Base-by-base conservation (phyloP, 1,284 basidiomycete genomes). In the Apiotrichum veenhuisii region DNA sequence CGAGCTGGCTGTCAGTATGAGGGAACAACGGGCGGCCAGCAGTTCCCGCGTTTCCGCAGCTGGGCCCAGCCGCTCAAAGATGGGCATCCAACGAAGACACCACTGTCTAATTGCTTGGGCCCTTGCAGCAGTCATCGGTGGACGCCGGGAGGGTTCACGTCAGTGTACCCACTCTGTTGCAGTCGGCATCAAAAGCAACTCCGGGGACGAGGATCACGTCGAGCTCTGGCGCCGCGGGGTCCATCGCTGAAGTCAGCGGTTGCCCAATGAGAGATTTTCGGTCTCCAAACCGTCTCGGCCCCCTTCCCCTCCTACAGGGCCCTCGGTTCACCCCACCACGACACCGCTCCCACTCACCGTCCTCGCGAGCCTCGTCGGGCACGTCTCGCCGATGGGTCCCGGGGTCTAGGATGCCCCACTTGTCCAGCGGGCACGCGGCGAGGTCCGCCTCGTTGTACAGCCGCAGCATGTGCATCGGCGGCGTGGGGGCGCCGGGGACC, bases 381-480 rank as follows among this genome's bases (percentile, higher is more conserved):
- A 52, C 52, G 42, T 72, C 73, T 11, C 58, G 51, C 14, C 73
- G 58, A 18, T 50, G 37, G 17, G 56, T 47, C 11, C 75, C 72
- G 0, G 75, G 73, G 52, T 77, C 76, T 1, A 75, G 56, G 18
- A 77, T 77, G 1, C 75, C 76, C 76, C 76, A 77, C 50, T 72
- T 75, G 58, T 77, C 76, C 15, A 68, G 40, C 9, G 69, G 68
- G 55, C 73, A 74, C 17, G 20, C 37, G 1, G 58, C 59, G 3
- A 74, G 64, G 56, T 77, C 76, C 5, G 58, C 59, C 0, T 50
- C 27, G 2, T 70, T 69, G 57, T 77, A 75, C 26, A 77, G 62
- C 10, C 73, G 55, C 22, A 75, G 61, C 73, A 77, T 75, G 23
- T 64, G 59, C 76, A 77, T 77, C 34, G 65, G 63, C 12, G 65